These are phyloP conservation scores for Kalmusia sp. DNA, from an alignment of 2,329 filamentous ascomycete genomes.

Conservation along the genomic window DNA sequence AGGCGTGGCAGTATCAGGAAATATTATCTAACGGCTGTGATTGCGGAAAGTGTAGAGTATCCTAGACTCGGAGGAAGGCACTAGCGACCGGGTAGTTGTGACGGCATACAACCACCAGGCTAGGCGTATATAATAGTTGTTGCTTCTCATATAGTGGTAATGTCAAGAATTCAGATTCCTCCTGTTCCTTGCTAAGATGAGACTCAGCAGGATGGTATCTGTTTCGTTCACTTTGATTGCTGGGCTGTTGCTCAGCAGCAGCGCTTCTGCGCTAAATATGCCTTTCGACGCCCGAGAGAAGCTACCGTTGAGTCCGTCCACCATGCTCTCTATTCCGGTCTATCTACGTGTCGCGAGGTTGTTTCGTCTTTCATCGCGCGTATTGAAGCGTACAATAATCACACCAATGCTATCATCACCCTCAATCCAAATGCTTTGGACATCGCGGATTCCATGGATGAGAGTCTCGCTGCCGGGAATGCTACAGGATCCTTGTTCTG, in stretches of 20 bases:
- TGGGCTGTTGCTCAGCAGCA: slow-evolving; percentile 15
- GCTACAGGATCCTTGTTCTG: slow-evolving; percentile 63
- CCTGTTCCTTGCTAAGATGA: background rate
- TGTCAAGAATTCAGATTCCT: no score
- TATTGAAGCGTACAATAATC: slow-evolving; percentile 63
- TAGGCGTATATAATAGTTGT: no score
- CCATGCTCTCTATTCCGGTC: slow-evolving; percentile 59
- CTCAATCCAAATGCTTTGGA: slow-evolving; percentile 58
- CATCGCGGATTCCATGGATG: slow-evolving; percentile 60
- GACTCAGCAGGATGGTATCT: slow-evolving; percentile 1
- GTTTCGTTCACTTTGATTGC: background rate
- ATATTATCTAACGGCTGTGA: no score
- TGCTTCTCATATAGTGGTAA: no score
- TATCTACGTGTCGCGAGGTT: slow-evolving; percentile 62
- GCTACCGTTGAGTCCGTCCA: slow-evolving; percentile 66
- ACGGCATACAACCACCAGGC: no score
- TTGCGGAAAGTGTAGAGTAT: no score
- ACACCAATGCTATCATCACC: slow-evolving; percentile 64
- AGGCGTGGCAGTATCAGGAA: slow-evolving; percentile 10
- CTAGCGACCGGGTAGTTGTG: no score
- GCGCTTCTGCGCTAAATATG: slow-evolving; percentile 30
- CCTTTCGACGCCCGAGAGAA: slow-evolving; percentile 62
- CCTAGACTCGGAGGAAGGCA: no score
- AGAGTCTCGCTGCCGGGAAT: slow-evolving; percentile 55
- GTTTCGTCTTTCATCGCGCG: slow-evolving; percentile 63